Evolutionary conservation across 768 basidiomycete species (phyloP).

Genomic region (Infundibulicybe gibba): DNA sequence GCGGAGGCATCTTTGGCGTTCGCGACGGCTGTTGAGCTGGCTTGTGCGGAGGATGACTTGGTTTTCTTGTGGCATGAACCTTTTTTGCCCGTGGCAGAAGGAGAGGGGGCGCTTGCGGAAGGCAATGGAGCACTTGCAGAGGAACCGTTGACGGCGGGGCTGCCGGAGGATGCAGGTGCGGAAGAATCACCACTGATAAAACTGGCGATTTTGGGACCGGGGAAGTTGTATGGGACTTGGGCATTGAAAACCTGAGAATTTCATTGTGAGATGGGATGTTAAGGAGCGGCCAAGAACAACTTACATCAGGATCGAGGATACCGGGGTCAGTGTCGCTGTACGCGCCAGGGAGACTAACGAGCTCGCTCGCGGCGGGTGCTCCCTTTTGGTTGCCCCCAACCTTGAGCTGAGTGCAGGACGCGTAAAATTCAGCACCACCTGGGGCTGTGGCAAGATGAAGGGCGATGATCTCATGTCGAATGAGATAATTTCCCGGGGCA

Average conservation of each 20-base stretch:
- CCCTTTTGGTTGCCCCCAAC: constrained; percentile 54
- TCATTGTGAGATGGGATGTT: background rate
- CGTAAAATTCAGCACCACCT: constrained; percentile 77
- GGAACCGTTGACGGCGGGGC: background rate
- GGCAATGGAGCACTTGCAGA: too few species aligned
- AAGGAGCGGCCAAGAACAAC: constrained; percentile 3
- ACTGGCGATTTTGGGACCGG: too few species aligned
- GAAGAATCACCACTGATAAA: constrained; percentile 19
- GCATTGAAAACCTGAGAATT: constrained; percentile 23
- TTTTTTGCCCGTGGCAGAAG: too few species aligned
- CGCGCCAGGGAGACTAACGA: constrained; percentile 68
- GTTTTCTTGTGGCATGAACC: too few species aligned
- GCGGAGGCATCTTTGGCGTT: too few species aligned
- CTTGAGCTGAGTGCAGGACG: constrained; percentile 53
- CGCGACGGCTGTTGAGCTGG: too few species aligned
- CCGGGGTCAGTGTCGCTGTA: constrained; percentile 72
- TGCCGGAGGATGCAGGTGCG: background rate
- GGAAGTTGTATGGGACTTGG: constrained; percentile 32
- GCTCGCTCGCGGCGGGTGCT: constrained; percentile 39
- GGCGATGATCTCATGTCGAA: too few species aligned
- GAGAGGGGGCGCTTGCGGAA: too few species aligned
- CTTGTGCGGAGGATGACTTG: too few species aligned
- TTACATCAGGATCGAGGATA: constrained; percentile 51
- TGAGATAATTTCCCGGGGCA: too few species aligned
- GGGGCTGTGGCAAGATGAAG: constrained; percentile 56